phyloP scores from a whole-genome alignment of 2,329 filamentous ascomycete genomes.

The Alternaria hordeiaustralica region DNA sequence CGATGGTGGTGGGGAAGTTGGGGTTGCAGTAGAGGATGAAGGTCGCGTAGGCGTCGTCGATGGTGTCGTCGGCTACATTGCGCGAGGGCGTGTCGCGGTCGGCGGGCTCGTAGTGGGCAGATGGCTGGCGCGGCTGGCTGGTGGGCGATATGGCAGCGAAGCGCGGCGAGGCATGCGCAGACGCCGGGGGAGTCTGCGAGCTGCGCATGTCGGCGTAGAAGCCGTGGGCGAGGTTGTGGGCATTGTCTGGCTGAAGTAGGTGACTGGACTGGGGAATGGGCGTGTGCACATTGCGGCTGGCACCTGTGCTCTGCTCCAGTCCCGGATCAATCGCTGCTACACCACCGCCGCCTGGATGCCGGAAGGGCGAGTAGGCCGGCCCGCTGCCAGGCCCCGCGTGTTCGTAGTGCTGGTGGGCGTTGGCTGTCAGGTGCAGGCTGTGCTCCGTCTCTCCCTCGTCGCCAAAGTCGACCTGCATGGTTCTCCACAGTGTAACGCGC shows the following conservation, averaged over 20 bases:
- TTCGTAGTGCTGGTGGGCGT: conserved; percentile 43
- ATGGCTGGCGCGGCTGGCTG: conserved; percentile 42
- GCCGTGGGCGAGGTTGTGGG: conserved; percentile 40
- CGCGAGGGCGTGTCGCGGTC: conserved; percentile 69
- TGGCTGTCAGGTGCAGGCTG: conserved; percentile 39
- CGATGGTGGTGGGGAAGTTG: conserved; percentile 70
- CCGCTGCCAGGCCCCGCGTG: conserved; percentile 36
- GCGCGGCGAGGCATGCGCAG: conserved; percentile 48
- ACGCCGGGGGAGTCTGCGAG: conserved; percentile 46
- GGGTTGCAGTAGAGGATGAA: conserved; percentile 95
- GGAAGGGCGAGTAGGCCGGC: conserved; percentile 43
- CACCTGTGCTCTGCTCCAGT: conserved; percentile 44
- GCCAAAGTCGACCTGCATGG: conserved; percentile 50
- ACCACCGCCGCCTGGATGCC: conserved; percentile 34
- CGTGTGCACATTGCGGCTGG: conserved; percentile 45
- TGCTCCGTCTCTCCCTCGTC: conserved; percentile 42
- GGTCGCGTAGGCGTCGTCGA: conserved; percentile 81
- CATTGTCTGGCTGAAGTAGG: conserved; percentile 47
- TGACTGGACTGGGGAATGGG: conserved; percentile 42
- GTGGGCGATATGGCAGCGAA: conserved; percentile 47
- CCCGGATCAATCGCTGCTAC: conserved; percentile 46
- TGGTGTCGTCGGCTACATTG: conserved; percentile 70
- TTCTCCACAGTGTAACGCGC: conserved; percentile 32
- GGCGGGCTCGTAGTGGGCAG: conserved; percentile 46
- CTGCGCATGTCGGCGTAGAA: conserved; percentile 50